phyloP scores from a whole-genome alignment of 78 protist species.

The Dictyostelium firmibasis region DNA sequence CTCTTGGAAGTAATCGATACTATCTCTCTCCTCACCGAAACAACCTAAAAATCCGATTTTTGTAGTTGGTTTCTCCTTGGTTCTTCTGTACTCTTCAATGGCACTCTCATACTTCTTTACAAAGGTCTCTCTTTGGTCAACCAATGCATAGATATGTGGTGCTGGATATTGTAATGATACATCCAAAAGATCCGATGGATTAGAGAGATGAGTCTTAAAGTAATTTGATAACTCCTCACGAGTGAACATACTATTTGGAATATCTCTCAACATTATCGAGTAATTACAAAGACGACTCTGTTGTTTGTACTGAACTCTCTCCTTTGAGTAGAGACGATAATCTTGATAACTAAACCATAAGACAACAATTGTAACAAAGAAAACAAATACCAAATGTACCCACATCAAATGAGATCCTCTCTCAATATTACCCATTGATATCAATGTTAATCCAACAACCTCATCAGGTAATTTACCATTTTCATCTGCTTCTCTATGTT shows the following conservation, averaged over 20 bases:
- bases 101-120: constrained; percentile 34
- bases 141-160: neutral
- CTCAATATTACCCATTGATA: constrained; percentile 61
- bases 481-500: neutral
- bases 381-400: constrained; percentile 43
- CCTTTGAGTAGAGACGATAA: neutral
- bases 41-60: constrained; percentile 37
- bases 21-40: constrained; percentile 44
- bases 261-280: constrained; percentile 7
- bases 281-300: constrained; percentile 31
- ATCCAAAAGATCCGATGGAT: constrained; percentile 8
- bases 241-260: constrained; percentile 14
- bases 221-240: neutral
- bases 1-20: constrained; percentile 30
- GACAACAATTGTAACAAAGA: constrained; percentile 39
- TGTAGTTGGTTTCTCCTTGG: neutral
- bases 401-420: constrained; percentile 29
- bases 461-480: constrained; percentile 35
- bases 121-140: constrained; percentile 18
- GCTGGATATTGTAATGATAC: constrained; percentile 1
- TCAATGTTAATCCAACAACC: constrained; percentile 25
- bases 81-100: neutral
- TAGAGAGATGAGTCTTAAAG: neutral
- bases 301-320: constrained; percentile 18
- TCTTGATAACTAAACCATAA: constrained; percentile 13